Conservation (phyloP, 2,329 filamentous ascomycete species). For the Microcyclospora pomicola region DNA sequence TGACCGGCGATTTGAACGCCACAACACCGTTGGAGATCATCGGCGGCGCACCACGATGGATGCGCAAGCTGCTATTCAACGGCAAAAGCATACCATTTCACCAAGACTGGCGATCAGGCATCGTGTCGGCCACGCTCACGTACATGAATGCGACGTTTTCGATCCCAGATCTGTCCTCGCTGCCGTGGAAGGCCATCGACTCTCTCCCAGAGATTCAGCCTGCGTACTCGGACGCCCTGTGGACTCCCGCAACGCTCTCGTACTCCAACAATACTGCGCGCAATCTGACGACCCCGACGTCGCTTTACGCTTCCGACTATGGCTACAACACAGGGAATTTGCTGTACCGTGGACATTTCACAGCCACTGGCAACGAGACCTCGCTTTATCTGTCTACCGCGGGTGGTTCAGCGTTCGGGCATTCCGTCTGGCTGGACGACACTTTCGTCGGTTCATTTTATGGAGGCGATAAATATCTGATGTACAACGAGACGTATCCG, state of each 20-base stretch:
- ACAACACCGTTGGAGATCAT: constrained; percentile 57
- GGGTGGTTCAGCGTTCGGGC: constrained; percentile 55
- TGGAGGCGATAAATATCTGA: constrained; percentile 38
- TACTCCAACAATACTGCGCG: constrained; percentile 47
- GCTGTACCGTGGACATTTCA: constrained; percentile 57
- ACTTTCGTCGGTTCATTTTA: constrained; percentile 51
- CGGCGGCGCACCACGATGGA: constrained; percentile 39
- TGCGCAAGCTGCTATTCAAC: constrained; percentile 50
- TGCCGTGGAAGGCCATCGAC: constrained; percentile 58
- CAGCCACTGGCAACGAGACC: constrained; percentile 45
- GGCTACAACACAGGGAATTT: constrained; percentile 58
- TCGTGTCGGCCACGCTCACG: constrained; percentile 37
- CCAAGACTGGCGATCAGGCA: constrained; percentile 20
- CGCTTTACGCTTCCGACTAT: constrained; percentile 57
- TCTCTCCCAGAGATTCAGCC: constrained; percentile 54
- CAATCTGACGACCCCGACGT: constrained; percentile 46
- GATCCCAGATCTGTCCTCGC: constrained; percentile 43
- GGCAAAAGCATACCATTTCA: constrained; percentile 27
- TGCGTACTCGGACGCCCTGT: constrained; percentile 54
- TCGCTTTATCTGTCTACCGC: constrained; percentile 42
- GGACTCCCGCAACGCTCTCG: constrained; percentile 46
- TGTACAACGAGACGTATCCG: constrained; percentile 43
- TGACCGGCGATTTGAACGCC: constrained; percentile 59
- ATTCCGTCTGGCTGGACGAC: constrained; percentile 51
- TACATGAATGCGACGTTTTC: constrained; percentile 38